phyloP scores from a whole-genome alignment of 2,329 filamentous ascomycete species.

The Colletotrichum trifolii region DNA sequence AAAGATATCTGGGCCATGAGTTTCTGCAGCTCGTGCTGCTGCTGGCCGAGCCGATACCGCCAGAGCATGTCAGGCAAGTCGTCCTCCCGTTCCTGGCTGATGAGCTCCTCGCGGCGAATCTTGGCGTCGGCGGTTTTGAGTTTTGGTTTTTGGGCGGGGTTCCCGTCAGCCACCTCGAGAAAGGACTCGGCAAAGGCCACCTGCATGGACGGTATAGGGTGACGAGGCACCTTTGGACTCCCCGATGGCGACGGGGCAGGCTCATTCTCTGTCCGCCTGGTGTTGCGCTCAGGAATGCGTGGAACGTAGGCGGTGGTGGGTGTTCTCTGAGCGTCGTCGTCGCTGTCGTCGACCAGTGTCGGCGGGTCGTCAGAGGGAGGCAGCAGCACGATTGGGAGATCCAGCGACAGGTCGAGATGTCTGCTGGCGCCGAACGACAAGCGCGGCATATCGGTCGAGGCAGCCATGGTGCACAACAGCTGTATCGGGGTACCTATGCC shows the following conservation, averaged over 20 bases:
- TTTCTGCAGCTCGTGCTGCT: conserved; percentile 89
- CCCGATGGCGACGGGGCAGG: conserved; percentile 17
- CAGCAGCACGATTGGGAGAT: conserved; percentile 35
- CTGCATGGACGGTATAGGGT: conserved; percentile 83
- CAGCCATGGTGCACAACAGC: conserved; percentile 34
- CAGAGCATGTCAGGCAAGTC: conserved; percentile 79
- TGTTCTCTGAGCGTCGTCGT: conserved; percentile 34
- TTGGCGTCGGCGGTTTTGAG: conserved; percentile 66
- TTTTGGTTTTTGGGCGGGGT: conserved; percentile 60
- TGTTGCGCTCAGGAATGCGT: conserved; percentile 31
- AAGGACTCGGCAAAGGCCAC: conserved; percentile 86
- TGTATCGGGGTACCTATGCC: conserved; percentile 22
- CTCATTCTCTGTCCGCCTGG: conserved; percentile 29
- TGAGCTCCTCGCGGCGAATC: conserved; percentile 71
- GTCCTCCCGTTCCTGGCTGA: conserved; percentile 76
- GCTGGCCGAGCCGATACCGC: conserved; percentile 79
- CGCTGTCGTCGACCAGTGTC: conserved; percentile 24
- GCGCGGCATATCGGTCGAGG: conserved; percentile 35
- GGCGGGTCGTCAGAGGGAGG: conserved; percentile 29
- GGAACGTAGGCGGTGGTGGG: conserved; percentile 32
- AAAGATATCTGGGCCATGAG: conserved; percentile 93
- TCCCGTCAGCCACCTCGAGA: conserved; percentile 71
- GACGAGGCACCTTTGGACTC: conserved; percentile 53
- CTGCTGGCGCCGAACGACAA: conserved; percentile 37
- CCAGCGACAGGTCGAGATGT: conserved; percentile 33